Evolutionary conservation across 148 eudicot species (phyloP).

Genomic region (Rheum nobile): DNA sequence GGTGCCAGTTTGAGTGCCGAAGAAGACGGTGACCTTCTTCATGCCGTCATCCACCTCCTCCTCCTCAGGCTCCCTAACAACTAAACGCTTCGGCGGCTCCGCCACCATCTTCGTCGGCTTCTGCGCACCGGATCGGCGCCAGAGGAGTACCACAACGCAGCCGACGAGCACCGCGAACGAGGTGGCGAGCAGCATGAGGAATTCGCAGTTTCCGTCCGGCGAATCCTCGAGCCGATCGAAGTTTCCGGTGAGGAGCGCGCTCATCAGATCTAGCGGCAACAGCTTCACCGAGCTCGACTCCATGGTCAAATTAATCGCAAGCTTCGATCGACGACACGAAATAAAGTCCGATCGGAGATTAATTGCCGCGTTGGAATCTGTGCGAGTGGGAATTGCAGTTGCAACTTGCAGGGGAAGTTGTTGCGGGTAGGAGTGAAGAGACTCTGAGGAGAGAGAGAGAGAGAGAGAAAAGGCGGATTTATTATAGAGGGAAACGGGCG

Average conservation of each 20-base stretch:
- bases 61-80: conserved; percentile 32
- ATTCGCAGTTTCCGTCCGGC: conserved; percentile 36
- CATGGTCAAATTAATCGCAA: conserved; percentile 18
- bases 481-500: background rate
- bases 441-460: conserved; percentile 20
- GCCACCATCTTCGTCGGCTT: conserved; percentile 19
- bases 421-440: conserved; percentile 23
- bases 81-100: conserved; percentile 32
- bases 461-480: conserved; percentile 5
- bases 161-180: conserved; percentile 66
- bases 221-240: conserved; percentile 35
- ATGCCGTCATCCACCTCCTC: conserved; percentile 67
- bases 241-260: conserved; percentile 36
- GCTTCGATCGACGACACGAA: background rate
- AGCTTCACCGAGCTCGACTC: conserved; percentile 48
- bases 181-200: conserved; percentile 51
- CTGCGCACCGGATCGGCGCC: conserved; percentile 43
- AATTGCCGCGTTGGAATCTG: background rate
- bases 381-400: background rate
- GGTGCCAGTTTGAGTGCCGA: conserved; percentile 93
- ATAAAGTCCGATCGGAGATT: background rate
- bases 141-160: conserved; percentile 32
- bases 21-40: conserved; percentile 67
- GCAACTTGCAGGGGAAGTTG: background rate
- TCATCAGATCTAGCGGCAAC: conserved; percentile 68